These are phyloP conservation scores for Nakazawaea anatomiae DNA, from an alignment of 805 yeast genomes.

Conservation along the genomic window DNA sequence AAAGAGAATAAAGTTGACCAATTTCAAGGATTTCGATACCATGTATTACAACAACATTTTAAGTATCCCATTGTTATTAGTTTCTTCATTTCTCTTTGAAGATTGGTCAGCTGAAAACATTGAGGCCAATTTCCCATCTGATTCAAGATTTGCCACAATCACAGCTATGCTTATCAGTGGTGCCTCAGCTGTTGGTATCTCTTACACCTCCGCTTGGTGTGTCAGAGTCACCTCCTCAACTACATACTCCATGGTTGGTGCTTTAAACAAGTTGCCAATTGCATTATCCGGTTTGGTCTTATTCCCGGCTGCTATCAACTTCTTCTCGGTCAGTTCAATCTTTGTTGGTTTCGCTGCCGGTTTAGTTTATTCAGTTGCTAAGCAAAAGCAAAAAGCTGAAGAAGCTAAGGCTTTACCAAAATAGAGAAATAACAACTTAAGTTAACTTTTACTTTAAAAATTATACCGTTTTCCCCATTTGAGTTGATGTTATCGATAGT, in stretches of 20 bases:
- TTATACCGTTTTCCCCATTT: neutral
- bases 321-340: conserved; percentile 83
- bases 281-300: conserved; percentile 92
- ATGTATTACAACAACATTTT: conserved; percentile 96
- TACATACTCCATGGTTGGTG: conserved; percentile 99
- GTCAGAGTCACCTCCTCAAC: conserved; percentile 98
- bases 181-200: conserved; percentile 90
- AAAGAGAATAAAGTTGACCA: conserved; percentile 95
- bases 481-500: too few relatives aligned
- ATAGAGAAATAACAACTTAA: neutral
- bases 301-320: conserved; percentile 93
- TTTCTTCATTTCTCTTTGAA: conserved; percentile 74
- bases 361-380: conserved; percentile 91
- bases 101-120: conserved; percentile 89
- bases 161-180: conserved; percentile 89
- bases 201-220: conserved; percentile 99
- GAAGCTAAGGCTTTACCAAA: conserved; percentile 27
- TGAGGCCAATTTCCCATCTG: conserved; percentile 71
- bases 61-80: conserved; percentile 82
- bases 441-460: too few relatives aligned
- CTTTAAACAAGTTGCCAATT: conserved; percentile 95
- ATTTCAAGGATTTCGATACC: conserved; percentile 95
- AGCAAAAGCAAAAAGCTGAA: conserved; percentile 74
- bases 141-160: conserved; percentile 59
- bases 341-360: conserved; percentile 94